These are phyloP conservation scores for Dipodascopsis tothii DNA, from an alignment of 805 yeast genomes.

Conservation along the genomic window DNA sequence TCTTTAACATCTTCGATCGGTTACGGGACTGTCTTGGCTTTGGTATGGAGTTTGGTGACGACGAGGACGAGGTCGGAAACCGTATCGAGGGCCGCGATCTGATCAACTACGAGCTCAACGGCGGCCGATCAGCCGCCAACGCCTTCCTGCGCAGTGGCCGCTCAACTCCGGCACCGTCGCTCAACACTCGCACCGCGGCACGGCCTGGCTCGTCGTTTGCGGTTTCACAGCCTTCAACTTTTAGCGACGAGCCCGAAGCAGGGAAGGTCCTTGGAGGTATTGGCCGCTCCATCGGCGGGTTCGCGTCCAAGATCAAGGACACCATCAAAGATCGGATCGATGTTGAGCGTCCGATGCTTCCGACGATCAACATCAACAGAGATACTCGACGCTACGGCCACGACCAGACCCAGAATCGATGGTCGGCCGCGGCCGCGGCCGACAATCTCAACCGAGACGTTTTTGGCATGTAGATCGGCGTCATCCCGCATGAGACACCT, in stretches of 20 bases:
- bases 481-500: too few species aligned
- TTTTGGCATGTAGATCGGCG: too few species aligned
- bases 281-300: constrained; percentile 1
- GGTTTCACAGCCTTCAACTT: neutral
- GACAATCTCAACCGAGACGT: too few species aligned
- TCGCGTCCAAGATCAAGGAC: neutral
- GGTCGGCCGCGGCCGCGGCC: too few species aligned
- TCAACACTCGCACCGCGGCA: neutral
- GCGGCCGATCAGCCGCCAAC: neutral
- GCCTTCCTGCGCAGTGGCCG: neutral
- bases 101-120: constrained; percentile 17
- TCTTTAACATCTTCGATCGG: constrained; percentile 60
- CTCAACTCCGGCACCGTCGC: neutral
- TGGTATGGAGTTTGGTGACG: constrained; percentile 34
- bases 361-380: neutral
- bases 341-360: neutral
- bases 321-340: neutral
- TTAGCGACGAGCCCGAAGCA: neutral
- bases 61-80: constrained; percentile 31
- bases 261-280: constrained; percentile 1
- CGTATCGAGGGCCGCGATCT: constrained; percentile 24
- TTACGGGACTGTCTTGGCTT: constrained; percentile 40
- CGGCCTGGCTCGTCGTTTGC: neutral
- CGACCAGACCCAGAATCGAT: too few species aligned
- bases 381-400: neutral